Evolutionary conservation across 1,139 yeast genomes (phyloP).

Genomic region (Diutina siamensis): DNA sequence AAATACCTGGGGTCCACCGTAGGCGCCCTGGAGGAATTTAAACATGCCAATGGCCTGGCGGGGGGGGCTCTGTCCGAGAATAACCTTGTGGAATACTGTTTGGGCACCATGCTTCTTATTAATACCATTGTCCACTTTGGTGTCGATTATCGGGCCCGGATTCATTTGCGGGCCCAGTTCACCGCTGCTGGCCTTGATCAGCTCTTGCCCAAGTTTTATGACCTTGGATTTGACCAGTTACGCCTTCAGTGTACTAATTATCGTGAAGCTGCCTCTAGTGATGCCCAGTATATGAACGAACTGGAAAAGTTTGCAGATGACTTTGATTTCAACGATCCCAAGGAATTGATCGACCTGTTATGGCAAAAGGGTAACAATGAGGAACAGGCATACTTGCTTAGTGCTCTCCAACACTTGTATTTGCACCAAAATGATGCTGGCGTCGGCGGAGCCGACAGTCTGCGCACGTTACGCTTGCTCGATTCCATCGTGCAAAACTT

Average conservation of each 20-base stretch:
- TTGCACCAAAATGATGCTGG: conserved; percentile 54
- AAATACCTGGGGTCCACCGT: conserved; percentile 75
- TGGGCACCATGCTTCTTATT: conserved; percentile 66
- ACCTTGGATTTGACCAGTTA: conserved; percentile 51
- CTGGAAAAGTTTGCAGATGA: conserved; percentile 50
- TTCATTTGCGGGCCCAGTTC: conserved; percentile 67
- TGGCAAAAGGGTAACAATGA: conserved; percentile 68
- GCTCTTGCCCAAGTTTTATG: conserved; percentile 49
- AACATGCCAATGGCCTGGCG: not conserved
- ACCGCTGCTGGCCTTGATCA: conserved; percentile 65
- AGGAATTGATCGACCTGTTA: conserved; percentile 53
- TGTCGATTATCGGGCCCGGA: conserved; percentile 52
- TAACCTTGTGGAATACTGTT: conserved; percentile 57
- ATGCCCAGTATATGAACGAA: conserved; percentile 53
- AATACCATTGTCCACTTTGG: conserved; percentile 63
- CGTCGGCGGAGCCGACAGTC: conserved; percentile 36
- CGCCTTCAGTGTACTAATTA: conserved; percentile 57
- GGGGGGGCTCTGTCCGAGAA: not conserved
- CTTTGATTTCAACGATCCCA: conserved; percentile 64
- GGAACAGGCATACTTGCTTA: conserved; percentile 58
- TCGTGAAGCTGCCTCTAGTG: conserved; percentile 56
- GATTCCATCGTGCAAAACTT: conserved; percentile 80
- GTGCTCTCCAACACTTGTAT: conserved; percentile 77
- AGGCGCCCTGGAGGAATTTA: conserved; percentile 82
- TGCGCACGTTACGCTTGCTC: conserved; percentile 63